Evolutionary conservation across 257 asterid genomes (phyloP), one percentile per base, ranked within the genome.

Genomic region (Echium plantagineum): DNA sequence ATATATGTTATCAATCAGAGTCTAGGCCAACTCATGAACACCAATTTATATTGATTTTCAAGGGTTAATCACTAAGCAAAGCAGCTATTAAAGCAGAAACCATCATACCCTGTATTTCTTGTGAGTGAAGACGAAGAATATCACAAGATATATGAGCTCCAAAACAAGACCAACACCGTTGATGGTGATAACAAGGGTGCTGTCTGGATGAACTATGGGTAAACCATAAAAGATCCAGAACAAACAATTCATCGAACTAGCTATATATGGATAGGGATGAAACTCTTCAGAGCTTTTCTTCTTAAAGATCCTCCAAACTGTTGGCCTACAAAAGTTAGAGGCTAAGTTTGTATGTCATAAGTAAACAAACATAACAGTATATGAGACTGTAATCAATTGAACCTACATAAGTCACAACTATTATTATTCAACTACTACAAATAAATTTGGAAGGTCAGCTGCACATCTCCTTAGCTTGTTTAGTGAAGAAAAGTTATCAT

Each of bases 231-330:
- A 53, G 57, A 53, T 53, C 57, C 57, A 53, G 8, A 53, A 53
- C 22, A 53, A 53, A 53, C 57, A 53, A 18, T 53, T 53, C 57
- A 53, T 53, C 26, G n/a, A 21, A 53, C 57, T 16, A 53, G 57
- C 57, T 1, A 84, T 32, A 67, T 85, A 87, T 1, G 97, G 94
- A 13, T 79, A 83, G 0, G 96, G 94, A 21, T 81, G 93, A 69
- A 84, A 90, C 21, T 77, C 89, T 63, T 83, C 90, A 0, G 83
- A 74, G 53, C 72, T 65, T 62, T 75, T 85, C 0, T 75, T 83
- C 71, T 81, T 77, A 5, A n/a, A 0, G 16, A 90, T 85, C 64
- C 84, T 75, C 49, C 5, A 0, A 42, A 82, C 80, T 0, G 88
- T 80, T 22, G 83, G 86, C 65, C 95, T 89, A 57, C 63, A 71